Evolutionary conservation across 495 filamentous ascomycete species (phyloP).

Genomic region (Penicilliopsis zonata): DNA sequence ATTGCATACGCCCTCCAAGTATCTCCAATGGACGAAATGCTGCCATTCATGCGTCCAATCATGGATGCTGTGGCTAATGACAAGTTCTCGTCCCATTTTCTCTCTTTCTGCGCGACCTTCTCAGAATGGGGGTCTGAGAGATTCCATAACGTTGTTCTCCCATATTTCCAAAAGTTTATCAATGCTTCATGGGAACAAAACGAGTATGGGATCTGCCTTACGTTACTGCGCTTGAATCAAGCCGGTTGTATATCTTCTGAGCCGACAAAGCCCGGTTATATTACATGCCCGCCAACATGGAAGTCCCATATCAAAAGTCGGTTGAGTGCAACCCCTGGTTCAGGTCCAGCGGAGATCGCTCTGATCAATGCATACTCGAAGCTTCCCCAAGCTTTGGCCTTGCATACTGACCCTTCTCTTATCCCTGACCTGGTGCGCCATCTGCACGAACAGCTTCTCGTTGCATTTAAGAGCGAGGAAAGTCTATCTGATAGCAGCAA

Average conservation of each 20-base stretch:
- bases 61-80: slow-evolving; percentile 53
- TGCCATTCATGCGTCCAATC: slow-evolving; percentile 51
- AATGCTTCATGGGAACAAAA: slow-evolving; percentile 56
- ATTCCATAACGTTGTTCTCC: slow-evolving; percentile 64
- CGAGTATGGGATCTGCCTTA: slow-evolving; percentile 54
- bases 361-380: slow-evolving; percentile 29
- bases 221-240: slow-evolving; percentile 55
- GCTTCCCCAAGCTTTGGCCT: slow-evolving; percentile 22
- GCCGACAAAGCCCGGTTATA: slow-evolving; percentile 38
- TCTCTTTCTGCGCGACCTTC: slow-evolving; percentile 73
- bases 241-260: slow-evolving; percentile 34
- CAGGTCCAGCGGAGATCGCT: slow-evolving; percentile 13
- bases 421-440: slow-evolving; percentile 21
- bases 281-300: slow-evolving; percentile 53
- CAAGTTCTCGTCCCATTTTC: slow-evolving; percentile 52
- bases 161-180: slow-evolving; percentile 77
- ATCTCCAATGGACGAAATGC: slow-evolving; percentile 68
- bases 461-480: slow-evolving; percentile 12
- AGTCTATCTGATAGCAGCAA: slow-evolving; percentile 4
- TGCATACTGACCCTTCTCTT: slow-evolving; percentile 22
- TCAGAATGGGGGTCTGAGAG: slow-evolving; percentile 59
- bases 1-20: slow-evolving; percentile 58
- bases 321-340: slow-evolving; percentile 36
- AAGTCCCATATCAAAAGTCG: slow-evolving; percentile 55
- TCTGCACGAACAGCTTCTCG: slow-evolving; percentile 20